These are phyloP conservation scores for Diaporthe sp. DNA, from an alignment of 2,329 filamentous ascomycete species.

Conservation along the genomic window DNA sequence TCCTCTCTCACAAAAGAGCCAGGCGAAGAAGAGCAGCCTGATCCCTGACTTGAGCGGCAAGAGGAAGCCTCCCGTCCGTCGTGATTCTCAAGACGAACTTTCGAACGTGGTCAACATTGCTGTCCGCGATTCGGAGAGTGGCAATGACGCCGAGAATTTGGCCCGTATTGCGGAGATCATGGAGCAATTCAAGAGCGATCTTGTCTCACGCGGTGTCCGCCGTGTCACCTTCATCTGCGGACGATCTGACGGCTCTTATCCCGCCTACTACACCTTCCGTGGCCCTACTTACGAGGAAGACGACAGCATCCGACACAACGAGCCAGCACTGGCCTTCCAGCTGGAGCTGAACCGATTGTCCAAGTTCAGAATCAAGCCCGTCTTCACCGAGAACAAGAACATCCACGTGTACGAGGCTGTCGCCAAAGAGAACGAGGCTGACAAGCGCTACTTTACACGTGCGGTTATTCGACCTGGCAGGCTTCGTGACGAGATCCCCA, in stretches of 20 bases:
- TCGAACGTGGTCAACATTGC: constrained; percentile 94
- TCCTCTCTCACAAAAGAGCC: constrained; percentile 60
- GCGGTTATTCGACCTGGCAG: constrained; percentile 94
- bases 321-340: constrained; percentile 98
- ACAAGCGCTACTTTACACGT: constrained; percentile 98
- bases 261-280: constrained; percentile 98
- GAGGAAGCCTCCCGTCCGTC: constrained; percentile 70
- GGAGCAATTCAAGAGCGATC: constrained; percentile 84
- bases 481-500: constrained; percentile 96
- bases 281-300: constrained; percentile 92
- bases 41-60: constrained; percentile 82
- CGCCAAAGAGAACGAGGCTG: constrained; percentile 93
- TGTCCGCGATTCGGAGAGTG: constrained; percentile 87
- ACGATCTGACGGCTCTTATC: constrained; percentile 92
- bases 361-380: constrained; percentile 98
- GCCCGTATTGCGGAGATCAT: constrained; percentile 82
- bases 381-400: constrained; percentile 99
- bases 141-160: constrained; percentile 85
- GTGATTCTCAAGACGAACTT: constrained; percentile 79
- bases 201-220: constrained; percentile 84
- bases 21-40: constrained; percentile 71
- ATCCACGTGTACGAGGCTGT: constrained; percentile 98
- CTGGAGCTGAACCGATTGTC: constrained; percentile 93
- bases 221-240: constrained; percentile 97
- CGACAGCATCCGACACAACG: constrained; percentile 94